Evolutionary conservation across 441 rosid genomes (phyloP), one percentile per base, ranked within the genome.

Genomic region (Mallotus repandus): DNA sequence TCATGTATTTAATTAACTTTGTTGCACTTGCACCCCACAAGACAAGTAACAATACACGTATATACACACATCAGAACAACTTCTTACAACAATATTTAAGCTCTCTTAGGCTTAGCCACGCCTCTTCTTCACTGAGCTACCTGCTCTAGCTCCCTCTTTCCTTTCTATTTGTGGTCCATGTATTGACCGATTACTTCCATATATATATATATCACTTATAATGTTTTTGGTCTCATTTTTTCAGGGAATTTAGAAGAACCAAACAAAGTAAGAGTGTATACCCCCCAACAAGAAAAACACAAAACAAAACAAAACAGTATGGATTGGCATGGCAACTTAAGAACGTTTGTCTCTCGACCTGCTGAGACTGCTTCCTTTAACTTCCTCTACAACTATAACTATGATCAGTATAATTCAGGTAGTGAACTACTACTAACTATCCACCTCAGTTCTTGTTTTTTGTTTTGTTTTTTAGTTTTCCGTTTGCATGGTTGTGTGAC

Each of bases 261-360:
- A 18, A 22, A 66, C 6, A 38, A 38, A 38, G 41, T 3, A 7
- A 4, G 9, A 55, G 32, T 60, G 64, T 49, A 45, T 38, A 29
- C 32, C 32, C 32, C 32, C 58, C 54, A 19, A 25, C 41, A 38
- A 38, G 41, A 57, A 12, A 57, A 9, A 57, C 29, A 32, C 13
- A 15, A 12, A 7, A n/a, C 32, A 32, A 21, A 29, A n/a, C 43
- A 15, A 21, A 29, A n/a, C 43, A 19, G 15, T 10, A 89, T 88
- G 94, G 94, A 89, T 48, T 89, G 90, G 91, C 83, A 78, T 79
- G 74, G 76, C 71, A 77, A 71, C 81, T 60, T 85, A 54, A 83
- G 88, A 59, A 59, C 69, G 74, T 87, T 84, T 64, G 80, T 80
- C 77, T 60, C 86, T 64, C 81, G 84, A 32, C 86, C 86, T 7